Percentiles rank a stretch among this genome's conserved stretches.
Conservation (phyloP, 352 stramenopile genomes). For the Globisporangium abappressorium region DNA sequence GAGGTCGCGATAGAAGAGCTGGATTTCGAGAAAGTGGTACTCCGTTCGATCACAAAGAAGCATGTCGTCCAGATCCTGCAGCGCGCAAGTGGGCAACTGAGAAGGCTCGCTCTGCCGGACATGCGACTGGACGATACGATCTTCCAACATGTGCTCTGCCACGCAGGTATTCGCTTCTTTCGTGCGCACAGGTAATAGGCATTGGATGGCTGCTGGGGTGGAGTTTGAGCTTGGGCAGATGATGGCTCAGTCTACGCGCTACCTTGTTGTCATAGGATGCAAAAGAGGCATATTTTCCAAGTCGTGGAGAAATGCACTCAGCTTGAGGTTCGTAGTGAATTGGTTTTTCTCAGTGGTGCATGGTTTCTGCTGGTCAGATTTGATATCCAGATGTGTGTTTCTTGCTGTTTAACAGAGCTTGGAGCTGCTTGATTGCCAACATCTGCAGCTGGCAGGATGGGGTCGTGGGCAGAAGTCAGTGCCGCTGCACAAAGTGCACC, state of each 20-base stretch:
- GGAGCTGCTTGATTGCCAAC: constrained; percentile 57
- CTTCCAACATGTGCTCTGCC: constrained; percentile 32
- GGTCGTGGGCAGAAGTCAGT: constrained; percentile 17
- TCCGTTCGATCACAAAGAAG: constrained; percentile 26
- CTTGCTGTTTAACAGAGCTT: constrained; percentile 32
- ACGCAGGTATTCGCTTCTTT: constrained; percentile 38
- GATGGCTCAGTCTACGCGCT: neutral
- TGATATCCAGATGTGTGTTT: too few relatives aligned
- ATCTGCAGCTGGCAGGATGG: constrained; percentile 35
- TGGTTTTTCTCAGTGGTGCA: too few relatives aligned
- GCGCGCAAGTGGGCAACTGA: constrained; percentile 32
- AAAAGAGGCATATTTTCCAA: constrained; percentile 52
- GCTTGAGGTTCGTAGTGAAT: constrained; percentile 25
- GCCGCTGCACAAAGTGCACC: constrained; percentile 33
- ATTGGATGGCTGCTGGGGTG: constrained; percentile 1
- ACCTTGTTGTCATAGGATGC: constrained; percentile 24
- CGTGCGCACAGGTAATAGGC: constrained; percentile 42
- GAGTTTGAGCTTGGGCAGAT: neutral
- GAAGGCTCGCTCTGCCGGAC: constrained; percentile 37
- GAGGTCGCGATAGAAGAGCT: constrained; percentile 43
- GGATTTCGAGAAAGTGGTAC: constrained; percentile 40
- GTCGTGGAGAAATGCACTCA: constrained; percentile 33
- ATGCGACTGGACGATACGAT: constrained; percentile 43
- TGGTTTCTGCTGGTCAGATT: too few relatives aligned
- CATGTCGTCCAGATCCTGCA: constrained; percentile 39